Evolutionary conservation across 2,329 filamentous ascomycete genomes (phyloP), one percentile per base, ranked within the genome.

Genomic region (Alternaria angustiovoidea): DNA sequence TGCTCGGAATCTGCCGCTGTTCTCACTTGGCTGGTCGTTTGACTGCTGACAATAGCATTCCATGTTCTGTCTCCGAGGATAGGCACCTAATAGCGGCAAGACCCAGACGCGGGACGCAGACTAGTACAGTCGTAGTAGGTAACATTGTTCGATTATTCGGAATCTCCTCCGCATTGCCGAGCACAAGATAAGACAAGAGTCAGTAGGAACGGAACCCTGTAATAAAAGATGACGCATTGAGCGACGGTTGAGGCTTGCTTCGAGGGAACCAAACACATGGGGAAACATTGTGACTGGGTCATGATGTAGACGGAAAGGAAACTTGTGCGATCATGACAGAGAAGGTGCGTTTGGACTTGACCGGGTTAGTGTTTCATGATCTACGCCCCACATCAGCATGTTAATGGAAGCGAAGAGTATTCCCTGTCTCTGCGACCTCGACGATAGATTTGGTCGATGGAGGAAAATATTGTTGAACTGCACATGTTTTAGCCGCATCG

Each of bases 401-500:
- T 34, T 22, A 16, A 16, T 38, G 32, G 46, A 48, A 48, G 46
- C 46, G 30, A 36, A 12, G 38, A 36, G 16, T 49, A 34, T 39
- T 51, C 57, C 39, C 30, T 6, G 34, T 46, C 34, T 26, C n/a
- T 39, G 32, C 39, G 28, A 41, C 32, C 34, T 36, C 20, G 26
- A 53, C 22, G 22, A 44, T 41, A 38, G 18, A 30, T 42, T 43
- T 38, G 34, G 20, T 51, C 34, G 48, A 54, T 59, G 36, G 36
- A 43, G 18, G 51, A 22, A 24, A 55, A 39, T 52, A 49, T 62
- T 64, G 54, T 62, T 66, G 59, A 67, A 61, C 63, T 67, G 63
- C 57, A 54, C 49, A 30, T 52, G 38, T 46, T 67, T 64, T 66
- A 66, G 59, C 63, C 61, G 65, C 57, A 61, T 48, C 46, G 36